Percentiles rank a stretch among this genome's conserved stretches.
phyloP scores from a whole-genome alignment of 2,329 filamentous ascomycete genomes.

The Trichoderma arundinaceum region DNA sequence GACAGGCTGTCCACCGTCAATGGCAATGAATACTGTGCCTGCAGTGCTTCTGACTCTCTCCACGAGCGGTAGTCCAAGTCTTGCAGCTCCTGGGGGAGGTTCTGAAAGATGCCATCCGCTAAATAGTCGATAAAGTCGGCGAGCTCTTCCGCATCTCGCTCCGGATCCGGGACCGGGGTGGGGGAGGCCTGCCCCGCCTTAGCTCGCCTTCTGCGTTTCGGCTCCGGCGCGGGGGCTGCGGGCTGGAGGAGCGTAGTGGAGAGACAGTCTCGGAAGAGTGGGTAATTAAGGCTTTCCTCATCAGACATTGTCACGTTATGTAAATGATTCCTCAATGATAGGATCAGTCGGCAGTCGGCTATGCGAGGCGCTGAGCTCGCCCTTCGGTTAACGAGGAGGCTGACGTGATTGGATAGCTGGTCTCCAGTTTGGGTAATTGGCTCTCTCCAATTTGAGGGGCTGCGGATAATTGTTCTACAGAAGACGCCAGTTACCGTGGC shows the following conservation, averaged over 20 bases:
- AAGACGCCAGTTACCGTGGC: neutral
- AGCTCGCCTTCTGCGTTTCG: conserved; percentile 52
- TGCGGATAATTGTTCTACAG: conserved; percentile 25
- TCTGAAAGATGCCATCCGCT: conserved; percentile 69
- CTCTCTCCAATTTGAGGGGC: conserved; percentile 17
- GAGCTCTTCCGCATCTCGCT: conserved; percentile 66
- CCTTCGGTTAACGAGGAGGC: neutral
- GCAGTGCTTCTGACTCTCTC: conserved; percentile 50
- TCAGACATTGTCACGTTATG: conserved; percentile 14
- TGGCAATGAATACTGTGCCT: conserved; percentile 62
- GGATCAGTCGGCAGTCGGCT: conserved; percentile 2
- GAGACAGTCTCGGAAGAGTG: conserved; percentile 75
- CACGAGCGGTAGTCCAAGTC: conserved; percentile 65
- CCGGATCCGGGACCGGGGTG: conserved; percentile 31
- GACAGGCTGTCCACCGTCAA: conserved; percentile 60
- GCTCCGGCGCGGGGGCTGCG: conserved; percentile 53
- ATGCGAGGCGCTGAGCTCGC: conserved; percentile 8
- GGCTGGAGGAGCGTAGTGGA: conserved; percentile 71
- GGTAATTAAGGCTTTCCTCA: conserved; percentile 46
- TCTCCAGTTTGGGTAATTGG: neutral
- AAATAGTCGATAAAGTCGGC: conserved; percentile 84
- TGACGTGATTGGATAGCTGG: conserved; percentile 27
- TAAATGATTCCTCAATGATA: neutral
- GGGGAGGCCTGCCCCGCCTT: conserved; percentile 34
- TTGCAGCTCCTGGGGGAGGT: conserved; percentile 66